Conservation (phyloP, 75 land plant genomes). For the Isoetes taiwanensis region DNA sequence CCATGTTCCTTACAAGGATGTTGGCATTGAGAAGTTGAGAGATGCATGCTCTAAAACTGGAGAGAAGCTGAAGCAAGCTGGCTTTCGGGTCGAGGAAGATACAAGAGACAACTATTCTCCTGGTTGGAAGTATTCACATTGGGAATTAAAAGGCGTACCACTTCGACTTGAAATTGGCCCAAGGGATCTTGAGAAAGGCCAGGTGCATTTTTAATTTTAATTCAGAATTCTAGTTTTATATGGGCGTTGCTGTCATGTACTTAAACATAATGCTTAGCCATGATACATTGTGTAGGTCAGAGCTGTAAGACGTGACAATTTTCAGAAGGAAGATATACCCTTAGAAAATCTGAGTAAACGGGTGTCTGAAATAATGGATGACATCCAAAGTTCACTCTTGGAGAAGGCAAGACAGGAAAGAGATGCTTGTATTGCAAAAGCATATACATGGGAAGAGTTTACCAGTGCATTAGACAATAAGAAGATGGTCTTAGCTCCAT, state of each 20-base stretch:
- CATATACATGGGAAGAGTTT: slow-evolving; percentile 87
- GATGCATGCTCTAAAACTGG: slow-evolving; percentile 60
- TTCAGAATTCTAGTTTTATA: too few relatives aligned
- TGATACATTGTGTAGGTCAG: slow-evolving; percentile 57
- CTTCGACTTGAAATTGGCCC: slow-evolving; percentile 95
- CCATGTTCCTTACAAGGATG: slow-evolving; percentile 85
- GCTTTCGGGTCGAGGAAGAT: slow-evolving; percentile 68
- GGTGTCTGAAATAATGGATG: slow-evolving; percentile 44
- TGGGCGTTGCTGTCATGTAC: too few relatives aligned
- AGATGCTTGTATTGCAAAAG: slow-evolving; percentile 55
- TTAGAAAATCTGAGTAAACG: slow-evolving; percentile 30
- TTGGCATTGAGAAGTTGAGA: slow-evolving; percentile 41
- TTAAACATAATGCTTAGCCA: too few relatives aligned
- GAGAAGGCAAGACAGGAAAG: slow-evolving; percentile 66
- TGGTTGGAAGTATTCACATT: slow-evolving; percentile 97
- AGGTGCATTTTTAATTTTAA: too few relatives aligned
- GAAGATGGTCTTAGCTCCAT: slow-evolving; percentile 96
- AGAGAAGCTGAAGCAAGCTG: slow-evolving; percentile 37
- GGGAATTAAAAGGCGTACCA: slow-evolving; percentile 99
- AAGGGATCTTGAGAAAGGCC: slow-evolving; percentile 74
- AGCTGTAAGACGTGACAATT: slow-evolving; percentile 77
- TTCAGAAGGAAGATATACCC: slow-evolving; percentile 54
- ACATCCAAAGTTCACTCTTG: slow-evolving; percentile 56
- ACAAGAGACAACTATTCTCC: slow-evolving; percentile 88
- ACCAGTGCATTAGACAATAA: slow-evolving; percentile 52